phyloP scores from a whole-genome alignment of 129 eudicot species.

The Chrysanthemum makinoi region DNA sequence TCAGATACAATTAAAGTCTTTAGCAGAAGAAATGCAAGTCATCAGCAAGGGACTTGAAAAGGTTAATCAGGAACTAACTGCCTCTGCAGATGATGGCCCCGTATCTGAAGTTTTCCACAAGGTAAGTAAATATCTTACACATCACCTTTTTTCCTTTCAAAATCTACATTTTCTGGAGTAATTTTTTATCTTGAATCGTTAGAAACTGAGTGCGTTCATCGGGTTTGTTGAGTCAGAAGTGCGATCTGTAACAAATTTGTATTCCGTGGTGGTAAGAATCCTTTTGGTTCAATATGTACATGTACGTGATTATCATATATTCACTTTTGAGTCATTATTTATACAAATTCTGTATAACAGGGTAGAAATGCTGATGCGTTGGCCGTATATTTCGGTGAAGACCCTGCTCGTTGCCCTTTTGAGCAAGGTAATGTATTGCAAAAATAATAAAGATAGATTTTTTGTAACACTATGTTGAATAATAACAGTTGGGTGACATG shows the following conservation, averaged over 20 bases:
- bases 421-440: conserved; percentile 74
- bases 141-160: background rate
- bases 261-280: conserved; percentile 74
- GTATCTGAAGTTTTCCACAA: conserved; percentile 78
- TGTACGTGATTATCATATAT: background rate
- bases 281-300: conserved; percentile 9
- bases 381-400: conserved; percentile 91
- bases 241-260: conserved; percentile 57
- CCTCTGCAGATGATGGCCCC: conserved; percentile 95
- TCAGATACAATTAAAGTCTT: conserved; percentile 94
- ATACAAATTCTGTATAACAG: conserved; percentile 39
- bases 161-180: background rate
- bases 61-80: conserved; percentile 73
- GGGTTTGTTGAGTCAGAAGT: conserved; percentile 79
- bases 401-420: conserved; percentile 90
- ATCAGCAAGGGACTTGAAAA: conserved; percentile 88
- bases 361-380: conserved; percentile 97
- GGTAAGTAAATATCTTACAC: conserved; percentile 40
- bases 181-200: conserved; percentile 17
- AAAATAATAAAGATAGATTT: background rate
- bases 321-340: background rate
- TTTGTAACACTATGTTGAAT: background rate
- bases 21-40: conserved; percentile 99
- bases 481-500: too few species aligned
- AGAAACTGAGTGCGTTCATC: conserved; percentile 73